A percentile compares a stretch with the other conserved stretches of the same genome.
Conservation (phyloP, 2,329 filamentous ascomycete genomes). For the Claviceps digitariae region DNA sequence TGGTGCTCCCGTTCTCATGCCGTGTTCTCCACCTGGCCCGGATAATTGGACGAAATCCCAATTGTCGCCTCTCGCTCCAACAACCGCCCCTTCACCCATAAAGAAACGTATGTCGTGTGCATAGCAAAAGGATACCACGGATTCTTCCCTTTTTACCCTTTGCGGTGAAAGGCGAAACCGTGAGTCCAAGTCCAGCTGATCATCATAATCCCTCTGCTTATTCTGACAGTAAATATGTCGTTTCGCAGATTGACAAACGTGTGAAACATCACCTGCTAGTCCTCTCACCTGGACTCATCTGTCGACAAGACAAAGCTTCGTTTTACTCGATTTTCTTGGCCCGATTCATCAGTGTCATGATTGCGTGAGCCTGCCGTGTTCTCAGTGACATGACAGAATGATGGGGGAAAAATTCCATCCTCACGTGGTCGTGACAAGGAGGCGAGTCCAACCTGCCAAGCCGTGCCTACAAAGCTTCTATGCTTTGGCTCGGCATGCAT, state of each 20-base stretch:
- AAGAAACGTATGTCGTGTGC: too few species aligned
- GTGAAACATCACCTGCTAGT: not conserved
- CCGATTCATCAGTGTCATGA: not conserved
- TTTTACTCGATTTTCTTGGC: not conserved
- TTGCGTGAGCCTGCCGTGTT: not conserved
- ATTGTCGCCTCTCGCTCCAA: too few species aligned
- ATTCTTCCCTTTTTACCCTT: too few species aligned
- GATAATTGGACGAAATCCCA: too few species aligned
- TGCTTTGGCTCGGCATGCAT: constrained; percentile 4
- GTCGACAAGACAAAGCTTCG: not conserved
- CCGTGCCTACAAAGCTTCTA: constrained; percentile 7
- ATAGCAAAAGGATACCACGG: too few species aligned
- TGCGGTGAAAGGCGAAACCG: too few species aligned
- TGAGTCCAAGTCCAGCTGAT: too few species aligned
- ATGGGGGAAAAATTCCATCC: not conserved
- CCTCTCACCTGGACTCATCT: not conserved
- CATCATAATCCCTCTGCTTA: not conserved
- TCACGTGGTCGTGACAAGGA: not conserved
- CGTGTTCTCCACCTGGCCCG: too few species aligned
- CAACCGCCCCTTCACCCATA: too few species aligned
- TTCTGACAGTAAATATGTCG: not conserved
- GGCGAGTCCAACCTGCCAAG: not conserved
- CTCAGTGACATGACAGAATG: not conserved
- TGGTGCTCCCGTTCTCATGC: too few species aligned
- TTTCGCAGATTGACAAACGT: not conserved